These are phyloP conservation scores for Fusarium coicis DNA, from an alignment of 2,329 filamentous ascomycete species.

Conservation along the genomic window DNA sequence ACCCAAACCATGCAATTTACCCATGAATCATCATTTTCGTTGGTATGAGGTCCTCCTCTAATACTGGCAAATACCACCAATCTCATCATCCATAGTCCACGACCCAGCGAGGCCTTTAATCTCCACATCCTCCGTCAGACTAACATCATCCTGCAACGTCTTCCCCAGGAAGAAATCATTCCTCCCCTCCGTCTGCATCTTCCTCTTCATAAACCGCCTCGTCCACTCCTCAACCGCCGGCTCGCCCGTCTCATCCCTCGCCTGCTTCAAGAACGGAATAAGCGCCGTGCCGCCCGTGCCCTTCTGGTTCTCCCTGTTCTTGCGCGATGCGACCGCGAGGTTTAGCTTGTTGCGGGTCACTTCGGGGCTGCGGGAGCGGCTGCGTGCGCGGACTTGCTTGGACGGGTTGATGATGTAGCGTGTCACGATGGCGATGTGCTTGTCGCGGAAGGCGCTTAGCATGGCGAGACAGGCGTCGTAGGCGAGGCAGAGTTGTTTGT, in stretches of 20 bases:
- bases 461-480: constrained; percentile 89
- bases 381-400: constrained; percentile 74
- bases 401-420: constrained; percentile 95
- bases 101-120: constrained; percentile 79
- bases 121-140: constrained; percentile 57
- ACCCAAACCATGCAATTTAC: not conserved
- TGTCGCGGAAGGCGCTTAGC: constrained; percentile 80
- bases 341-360: constrained; percentile 65
- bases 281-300: constrained; percentile 94
- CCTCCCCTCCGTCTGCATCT: constrained; percentile 60
- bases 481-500: constrained; percentile 77
- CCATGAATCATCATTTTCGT: not conserved
- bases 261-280: constrained; percentile 96
- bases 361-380: constrained; percentile 68
- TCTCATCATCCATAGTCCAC: constrained; percentile 88
- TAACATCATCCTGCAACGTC: constrained; percentile 54
- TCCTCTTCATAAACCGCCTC: constrained; percentile 65
- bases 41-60: constrained; percentile 42
- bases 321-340: constrained; percentile 68
- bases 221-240: constrained; percentile 80
- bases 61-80: constrained; percentile 71
- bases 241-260: constrained; percentile 94
- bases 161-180: constrained; percentile 70
- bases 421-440: constrained; percentile 95
- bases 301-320: constrained; percentile 70